Conservation (phyloP, 345 rosid species). For the Lepidium sativum region DNA sequence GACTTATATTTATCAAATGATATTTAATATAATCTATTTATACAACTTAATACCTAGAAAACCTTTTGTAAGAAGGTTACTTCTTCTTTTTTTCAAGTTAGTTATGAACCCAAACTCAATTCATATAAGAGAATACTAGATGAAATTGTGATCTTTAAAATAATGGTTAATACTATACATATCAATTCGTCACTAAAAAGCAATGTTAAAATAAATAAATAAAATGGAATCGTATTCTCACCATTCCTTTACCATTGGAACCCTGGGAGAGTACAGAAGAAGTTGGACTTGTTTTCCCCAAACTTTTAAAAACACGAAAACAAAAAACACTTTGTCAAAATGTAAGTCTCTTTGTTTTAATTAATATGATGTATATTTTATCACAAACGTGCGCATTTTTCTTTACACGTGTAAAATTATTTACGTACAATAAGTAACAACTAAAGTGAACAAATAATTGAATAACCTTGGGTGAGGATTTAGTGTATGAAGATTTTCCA, state of each 20-base stretch:
- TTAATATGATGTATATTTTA: not conserved
- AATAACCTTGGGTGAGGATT: conserved; percentile 56
- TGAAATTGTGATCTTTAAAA: not conserved
- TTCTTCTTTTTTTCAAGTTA: not conserved
- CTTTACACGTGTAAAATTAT: not conserved
- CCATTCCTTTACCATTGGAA: conserved; percentile 48
- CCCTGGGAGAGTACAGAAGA: conserved; percentile 34
- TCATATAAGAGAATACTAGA: not conserved
- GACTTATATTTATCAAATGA: not conserved
- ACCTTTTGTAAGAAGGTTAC: not conserved
- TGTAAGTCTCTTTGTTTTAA: not conserved
- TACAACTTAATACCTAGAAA: not conserved
- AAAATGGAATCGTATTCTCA: conserved; percentile 24
- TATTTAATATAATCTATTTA: not conserved
- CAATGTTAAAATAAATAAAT: not conserved
- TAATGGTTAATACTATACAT: not conserved
- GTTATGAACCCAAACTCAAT: not conserved
- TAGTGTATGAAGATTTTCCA: conserved; percentile 56
- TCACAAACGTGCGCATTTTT: not conserved
- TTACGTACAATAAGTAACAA: not conserved
- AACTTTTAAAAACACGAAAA: conserved; percentile 21
- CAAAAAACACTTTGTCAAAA: not conserved
- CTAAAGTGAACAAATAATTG: conserved; percentile 7
- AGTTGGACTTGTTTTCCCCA: conserved; percentile 40
- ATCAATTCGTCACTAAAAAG: not conserved